Evolutionary conservation across 139 green algal species (phyloP), one percentile per base, ranked within the genome.

Genomic region (Zygnema cylindricum): DNA sequence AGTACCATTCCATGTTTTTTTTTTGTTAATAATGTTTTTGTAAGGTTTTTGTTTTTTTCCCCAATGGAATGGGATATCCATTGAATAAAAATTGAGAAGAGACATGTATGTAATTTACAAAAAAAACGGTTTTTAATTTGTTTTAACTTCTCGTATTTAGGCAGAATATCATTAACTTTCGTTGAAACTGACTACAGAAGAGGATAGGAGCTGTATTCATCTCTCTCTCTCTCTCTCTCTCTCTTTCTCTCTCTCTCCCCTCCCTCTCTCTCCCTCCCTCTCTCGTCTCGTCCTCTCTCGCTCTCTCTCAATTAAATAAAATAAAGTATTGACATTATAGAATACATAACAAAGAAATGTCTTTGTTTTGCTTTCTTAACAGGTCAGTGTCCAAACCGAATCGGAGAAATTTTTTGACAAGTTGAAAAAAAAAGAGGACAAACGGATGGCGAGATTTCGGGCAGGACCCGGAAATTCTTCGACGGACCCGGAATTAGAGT

Each of bases 381-480:
- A 81, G 69, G 88, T 92, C 0, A 92, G 41, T 41, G 88, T 92
- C 82, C 88, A 92, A 54, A 92, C 83, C 16, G 88, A 92, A 49
- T 87, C 84, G 22, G 88, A 90, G 25, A 85, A 86, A 32, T 38
- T 77, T 36, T 25, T 92, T 43, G 88, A 92, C 33, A 92, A 92
- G 83, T 39, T 91, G 36, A 55, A 82, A 30, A 77, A 69, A 23
- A 88, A 88, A 69, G 87, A 91, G 43, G 87, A 84, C 30, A 91
- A 90, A 76, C n/a, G 42, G 25, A 43, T 77, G 25, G 85, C 85
- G 1, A 77, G 77, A 41, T 33, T 42, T 0, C 23, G 40, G 1
- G 33, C 43, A 2, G 84, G 55, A 36, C 42, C 22, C 1, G 25
- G 36, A 82, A 38, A 41, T 32, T 84, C 49, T 25, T 54, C 78